Conservation (phyloP, 495 filamentous ascomycete genomes). For the Aspergillus carlsbadensis region DNA sequence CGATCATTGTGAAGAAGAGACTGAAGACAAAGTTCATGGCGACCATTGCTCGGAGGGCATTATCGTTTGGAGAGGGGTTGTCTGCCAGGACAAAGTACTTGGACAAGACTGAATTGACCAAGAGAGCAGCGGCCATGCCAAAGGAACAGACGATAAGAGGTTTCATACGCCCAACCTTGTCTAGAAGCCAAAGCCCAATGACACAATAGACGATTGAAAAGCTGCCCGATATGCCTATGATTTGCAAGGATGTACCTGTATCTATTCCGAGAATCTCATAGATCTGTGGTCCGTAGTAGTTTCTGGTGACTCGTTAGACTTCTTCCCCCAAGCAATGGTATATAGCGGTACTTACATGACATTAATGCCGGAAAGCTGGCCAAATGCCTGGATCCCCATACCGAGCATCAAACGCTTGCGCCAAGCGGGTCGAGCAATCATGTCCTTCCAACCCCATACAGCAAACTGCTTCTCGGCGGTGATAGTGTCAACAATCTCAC, state of each 20-base stretch:
- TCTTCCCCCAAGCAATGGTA: background rate
- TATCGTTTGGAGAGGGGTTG: constrained; percentile 26
- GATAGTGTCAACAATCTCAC: constrained; percentile 8
- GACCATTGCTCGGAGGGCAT: constrained; percentile 52
- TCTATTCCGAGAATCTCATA: constrained; percentile 49
- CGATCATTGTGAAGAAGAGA: constrained; percentile 54
- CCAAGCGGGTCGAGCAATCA: background rate
- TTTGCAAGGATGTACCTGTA: constrained; percentile 42
- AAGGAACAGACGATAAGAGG: constrained; percentile 52
- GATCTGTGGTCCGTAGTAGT: constrained; percentile 53
- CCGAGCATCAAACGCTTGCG: background rate
- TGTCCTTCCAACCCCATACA: constrained; percentile 8
- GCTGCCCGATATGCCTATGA: constrained; percentile 46
- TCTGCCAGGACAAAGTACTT: constrained; percentile 26
- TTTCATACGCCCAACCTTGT: constrained; percentile 51
- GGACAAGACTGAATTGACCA: constrained; percentile 48
- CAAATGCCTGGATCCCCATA: constrained; percentile 8
- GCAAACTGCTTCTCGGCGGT: background rate
- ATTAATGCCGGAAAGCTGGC: constrained; percentile 3
- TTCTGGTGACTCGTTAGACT: constrained; percentile 8
- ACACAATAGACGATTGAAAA: constrained; percentile 33
- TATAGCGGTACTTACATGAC: background rate
- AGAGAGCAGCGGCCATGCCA: constrained; percentile 51
- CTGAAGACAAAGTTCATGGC: constrained; percentile 59
- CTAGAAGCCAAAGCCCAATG: constrained; percentile 40